A percentile compares a stretch with the other conserved stretches of the same genome.
phyloP scores from a whole-genome alignment of 2,329 filamentous ascomycete genomes.

The Apiospora koreana region DNA sequence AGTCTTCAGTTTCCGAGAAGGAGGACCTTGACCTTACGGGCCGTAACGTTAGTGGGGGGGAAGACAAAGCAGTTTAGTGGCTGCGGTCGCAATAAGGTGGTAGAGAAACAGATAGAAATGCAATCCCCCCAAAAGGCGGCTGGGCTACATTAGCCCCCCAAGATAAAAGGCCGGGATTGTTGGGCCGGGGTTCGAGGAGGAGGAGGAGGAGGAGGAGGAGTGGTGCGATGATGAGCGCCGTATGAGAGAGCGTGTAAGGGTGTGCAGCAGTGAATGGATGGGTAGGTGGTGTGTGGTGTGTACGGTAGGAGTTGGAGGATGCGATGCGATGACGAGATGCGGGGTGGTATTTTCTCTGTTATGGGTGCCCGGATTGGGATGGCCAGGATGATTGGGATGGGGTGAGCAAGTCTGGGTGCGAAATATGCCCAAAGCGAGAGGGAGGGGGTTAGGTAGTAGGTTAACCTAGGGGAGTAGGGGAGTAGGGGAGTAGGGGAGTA shows the following conservation, averaged over 20 bases:
- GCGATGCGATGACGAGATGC: neutral
- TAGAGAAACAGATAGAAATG: conserved; percentile 7
- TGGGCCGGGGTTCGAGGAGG: conserved; percentile 5
- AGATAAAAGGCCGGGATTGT: neutral
- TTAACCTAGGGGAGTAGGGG: no score
- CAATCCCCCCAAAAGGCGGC: neutral
- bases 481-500: no score
- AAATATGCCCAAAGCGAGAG: neutral
- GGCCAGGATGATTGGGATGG: neutral
- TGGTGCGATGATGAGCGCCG: neutral
- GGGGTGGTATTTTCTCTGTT: neutral
- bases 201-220: no score
- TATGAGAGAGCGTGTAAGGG: neutral
- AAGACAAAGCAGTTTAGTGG: conserved; percentile 8
- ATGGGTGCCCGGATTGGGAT: conserved; percentile 5
- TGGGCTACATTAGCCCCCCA: conserved; percentile 8
- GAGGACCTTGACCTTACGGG: conserved; percentile 8
- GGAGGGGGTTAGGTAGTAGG: no score
- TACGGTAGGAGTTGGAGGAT: conserved; percentile 4
- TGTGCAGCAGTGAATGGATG: neutral
- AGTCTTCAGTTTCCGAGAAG: conserved; percentile 5
- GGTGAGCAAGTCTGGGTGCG: neutral
- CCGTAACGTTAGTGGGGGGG: conserved; percentile 8
- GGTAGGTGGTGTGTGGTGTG: neutral
- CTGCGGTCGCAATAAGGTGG: conserved; percentile 8